Evolutionary conservation across 2,329 filamentous ascomycete genomes (phyloP), one percentile per base, ranked within the genome.

Genomic region (Colletotrichum coccodes): DNA sequence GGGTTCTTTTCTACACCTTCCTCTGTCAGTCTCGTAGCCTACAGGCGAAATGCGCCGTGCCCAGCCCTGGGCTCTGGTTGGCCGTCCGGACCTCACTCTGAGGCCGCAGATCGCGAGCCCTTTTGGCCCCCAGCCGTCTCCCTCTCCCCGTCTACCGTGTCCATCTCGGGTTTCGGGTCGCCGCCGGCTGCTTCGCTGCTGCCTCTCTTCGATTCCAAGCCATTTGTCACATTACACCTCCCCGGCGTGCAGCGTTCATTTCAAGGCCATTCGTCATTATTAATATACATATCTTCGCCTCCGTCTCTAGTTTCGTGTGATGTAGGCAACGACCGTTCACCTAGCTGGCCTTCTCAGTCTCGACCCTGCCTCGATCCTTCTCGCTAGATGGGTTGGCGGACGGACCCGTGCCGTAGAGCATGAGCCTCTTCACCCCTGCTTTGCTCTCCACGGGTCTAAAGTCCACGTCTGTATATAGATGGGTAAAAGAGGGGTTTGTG

Each of bases 211-310:
- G n/a, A n/a, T 38, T 18, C 32, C 21, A 54, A 14, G 18, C 23
- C 36, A n/a, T 16, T 36, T 58, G 6, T 46, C 40, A 58, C 40
- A 44, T 34, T 12, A 6, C 40, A 21, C 12, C n/a, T 46, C 40
- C 28, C 40, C 8, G 12, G n/a, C 18, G 2, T 28, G 16, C 12
- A 46, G 42, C 28, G 18, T 52, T 60, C 49, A 36, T 60, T 65
- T 34, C 47, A 56, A 64, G 54, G 40, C 61, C 61, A 68, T 68
- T 68, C 65, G 40, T 65, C 61, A 68, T 68, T 65, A 68, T 65
- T 68, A 65, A 68, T 65, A 60, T 68, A 68, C 65, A 68, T 57
- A 65, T 49, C 40, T 60, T 28, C 44, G 36, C 61, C 47, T 50
- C 26, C 32, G 46, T 60, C 34, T 50, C 61, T 54, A 46, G 28